Percentiles rank a stretch among this genome's conserved stretches.
phyloP scores from a whole-genome alignment of 2,329 filamentous ascomycete species.

The Aspergillus fumigatus region DNA sequence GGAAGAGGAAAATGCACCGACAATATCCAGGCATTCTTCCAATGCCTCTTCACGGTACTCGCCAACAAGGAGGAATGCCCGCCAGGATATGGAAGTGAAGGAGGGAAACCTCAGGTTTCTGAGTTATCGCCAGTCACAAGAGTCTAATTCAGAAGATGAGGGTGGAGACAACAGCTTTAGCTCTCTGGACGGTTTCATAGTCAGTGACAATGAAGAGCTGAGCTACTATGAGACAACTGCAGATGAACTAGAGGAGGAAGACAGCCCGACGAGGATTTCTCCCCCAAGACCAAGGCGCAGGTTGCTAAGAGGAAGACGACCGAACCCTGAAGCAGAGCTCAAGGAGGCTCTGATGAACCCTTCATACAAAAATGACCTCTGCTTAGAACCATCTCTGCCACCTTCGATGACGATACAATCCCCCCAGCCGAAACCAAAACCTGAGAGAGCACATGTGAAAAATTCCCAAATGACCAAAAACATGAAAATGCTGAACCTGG shows the following conservation, averaged over 20 bases:
- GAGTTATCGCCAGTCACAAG: slow-evolving; percentile 15
- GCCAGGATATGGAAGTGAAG: slow-evolving; percentile 9
- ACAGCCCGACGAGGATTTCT: slow-evolving; percentile 12
- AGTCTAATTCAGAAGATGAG: slow-evolving; percentile 19
- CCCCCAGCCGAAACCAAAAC: slow-evolving; percentile 9
- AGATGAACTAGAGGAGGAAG: slow-evolving; percentile 25
- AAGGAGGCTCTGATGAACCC: slow-evolving; percentile 10
- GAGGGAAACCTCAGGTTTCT: slow-evolving; percentile 9
- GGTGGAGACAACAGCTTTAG: slow-evolving; percentile 29
- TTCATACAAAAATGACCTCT: slow-evolving; percentile 10
- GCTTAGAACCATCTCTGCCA: slow-evolving; percentile 18
- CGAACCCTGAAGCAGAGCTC: slow-evolving; percentile 14
- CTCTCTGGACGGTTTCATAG: slow-evolving; percentile 39
- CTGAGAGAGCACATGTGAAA: slow-evolving; percentile 19
- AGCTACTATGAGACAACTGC: slow-evolving; percentile 32
- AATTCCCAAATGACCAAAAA: slow-evolving; percentile 18
- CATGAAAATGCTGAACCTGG: slow-evolving; percentile 17
- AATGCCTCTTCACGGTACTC: slow-evolving; percentile 17
- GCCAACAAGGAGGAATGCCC: slow-evolving; percentile 12
- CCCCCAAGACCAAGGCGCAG: slow-evolving; percentile 25
- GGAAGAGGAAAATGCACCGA: slow-evolving; percentile 10
- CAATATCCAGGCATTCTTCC: slow-evolving; percentile 17
- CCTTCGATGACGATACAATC: slow-evolving; percentile 13
- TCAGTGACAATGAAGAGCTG: slow-evolving; percentile 36
- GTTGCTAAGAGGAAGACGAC: slow-evolving; percentile 33